Base-by-base conservation (phyloP, 2,329 filamentous ascomycete species). In the Lecanoromycetidae sp. region DNA sequence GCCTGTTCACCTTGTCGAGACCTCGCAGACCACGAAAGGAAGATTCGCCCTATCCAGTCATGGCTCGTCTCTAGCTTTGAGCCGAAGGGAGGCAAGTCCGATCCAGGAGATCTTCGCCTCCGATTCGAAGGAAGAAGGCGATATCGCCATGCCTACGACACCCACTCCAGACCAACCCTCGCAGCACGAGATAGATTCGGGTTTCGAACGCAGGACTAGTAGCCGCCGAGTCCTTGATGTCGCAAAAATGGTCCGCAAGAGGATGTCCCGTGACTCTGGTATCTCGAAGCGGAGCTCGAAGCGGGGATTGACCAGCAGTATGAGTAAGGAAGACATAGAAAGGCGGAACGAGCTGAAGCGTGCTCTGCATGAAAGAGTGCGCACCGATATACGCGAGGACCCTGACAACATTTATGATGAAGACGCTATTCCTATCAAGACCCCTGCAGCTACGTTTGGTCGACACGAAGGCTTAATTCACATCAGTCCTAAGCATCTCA, bases 341-440 rank as follows among this genome's bases (percentile, higher is more conserved):
- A 36, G 46, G 15, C 42, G 46, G 20, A 25, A 33, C 15, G 46
- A 52, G 29, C 33, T 49, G 25, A 46, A 46, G 43, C 46, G 50
- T n/a, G 50, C 50, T 27, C 38, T 49, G n/a, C 46, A 52, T 22
- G 22, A 25, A n/a, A 49, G 46, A 20, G 27, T 49, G 15, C 19
- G 46, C 30, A 34, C 42, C 17, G 46, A 46, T 30, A 25, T 51
- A 12, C 22, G 44, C n/a, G 42, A 49, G 8, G 50, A 49, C 29
- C 22, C 17, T 25, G 50, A 48, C n/a, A 37, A 44, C 6, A 39
- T 32, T 17, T 51, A 50, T 22, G 52, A 54, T 25, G 35, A 48
- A n/a, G 52, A 54, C 40, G 52, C 52, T 17, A 33, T 48, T 12
- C 44, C 38, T 7, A 50, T 54, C 29, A 36, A 39, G 29, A 52